These are phyloP conservation scores for Diplodia scrobiculata DNA, from an alignment of 2,329 filamentous ascomycete genomes.

Conservation along the genomic window DNA sequence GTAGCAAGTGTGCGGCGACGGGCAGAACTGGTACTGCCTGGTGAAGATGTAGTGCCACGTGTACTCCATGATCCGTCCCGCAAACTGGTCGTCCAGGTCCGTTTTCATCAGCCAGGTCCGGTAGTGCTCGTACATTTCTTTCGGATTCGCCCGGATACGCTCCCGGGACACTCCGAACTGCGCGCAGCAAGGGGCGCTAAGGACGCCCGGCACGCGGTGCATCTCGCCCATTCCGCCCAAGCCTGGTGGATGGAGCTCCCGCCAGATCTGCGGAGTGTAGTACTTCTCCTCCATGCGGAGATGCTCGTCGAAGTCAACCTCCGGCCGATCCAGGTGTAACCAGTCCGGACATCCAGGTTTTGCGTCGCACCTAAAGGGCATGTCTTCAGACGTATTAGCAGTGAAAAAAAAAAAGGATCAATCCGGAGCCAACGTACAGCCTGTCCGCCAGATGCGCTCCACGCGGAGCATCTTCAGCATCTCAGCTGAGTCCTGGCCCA, in stretches of 20 bases:
- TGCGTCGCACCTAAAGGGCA: slow-evolving; percentile 55
- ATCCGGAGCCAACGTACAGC: slow-evolving; percentile 34
- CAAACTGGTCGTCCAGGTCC: slow-evolving; percentile 43
- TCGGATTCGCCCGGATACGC: slow-evolving; percentile 53
- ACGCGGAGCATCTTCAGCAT: slow-evolving; percentile 56
- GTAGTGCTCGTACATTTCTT: slow-evolving; percentile 56
- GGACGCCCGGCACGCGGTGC: slow-evolving; percentile 37
- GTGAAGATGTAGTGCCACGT: slow-evolving; percentile 49
- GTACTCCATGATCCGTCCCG: slow-evolving; percentile 46
- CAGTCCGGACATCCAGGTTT: slow-evolving; percentile 62
- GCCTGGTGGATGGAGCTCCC: slow-evolving; percentile 45
- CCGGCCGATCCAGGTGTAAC: slow-evolving; percentile 53
- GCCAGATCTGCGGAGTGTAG: slow-evolving; percentile 43
- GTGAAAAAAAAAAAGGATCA: slow-evolving; percentile 54
- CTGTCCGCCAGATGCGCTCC: slow-evolving; percentile 55
- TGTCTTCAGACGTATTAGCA: slow-evolving; percentile 1
- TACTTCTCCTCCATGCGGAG: slow-evolving; percentile 47
- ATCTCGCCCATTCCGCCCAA: slow-evolving; percentile 27
- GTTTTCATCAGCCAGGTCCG: slow-evolving; percentile 55
- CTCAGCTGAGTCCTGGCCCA: slow-evolving; percentile 54
- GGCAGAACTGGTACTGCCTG: slow-evolving; percentile 44
- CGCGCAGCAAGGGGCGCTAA: slow-evolving; percentile 57
- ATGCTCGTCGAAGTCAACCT: slow-evolving; percentile 45
- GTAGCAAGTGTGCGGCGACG: slow-evolving; percentile 53
- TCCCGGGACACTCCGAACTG: slow-evolving; percentile 58